Conservation (phyloP, 176 grass and related monocot species). For the Triticum urartu region DNA sequence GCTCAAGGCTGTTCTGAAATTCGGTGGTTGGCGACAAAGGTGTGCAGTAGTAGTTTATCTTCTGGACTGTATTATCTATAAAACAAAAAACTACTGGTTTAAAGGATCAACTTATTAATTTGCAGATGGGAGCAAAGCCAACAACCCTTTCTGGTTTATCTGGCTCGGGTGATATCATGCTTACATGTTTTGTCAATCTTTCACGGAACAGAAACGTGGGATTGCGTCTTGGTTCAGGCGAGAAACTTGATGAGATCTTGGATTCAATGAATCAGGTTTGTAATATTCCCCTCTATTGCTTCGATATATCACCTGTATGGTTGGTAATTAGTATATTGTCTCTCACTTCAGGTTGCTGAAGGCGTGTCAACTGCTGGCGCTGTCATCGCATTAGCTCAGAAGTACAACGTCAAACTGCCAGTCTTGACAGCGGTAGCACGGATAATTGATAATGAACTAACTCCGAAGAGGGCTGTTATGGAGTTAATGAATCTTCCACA, state of each 20-base stretch:
- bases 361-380: slow-evolving; percentile 93
- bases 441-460: slow-evolving; percentile 91
- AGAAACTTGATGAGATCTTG: slow-evolving; percentile 80
- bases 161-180: slow-evolving; percentile 96
- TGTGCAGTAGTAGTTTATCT: slow-evolving; percentile 17
- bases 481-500: slow-evolving; percentile 99
- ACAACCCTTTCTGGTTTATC: slow-evolving; percentile 90
- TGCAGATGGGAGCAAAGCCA: slow-evolving; percentile 92
- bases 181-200: slow-evolving; percentile 96
- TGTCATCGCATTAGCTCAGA: slow-evolving; percentile 91
- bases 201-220: slow-evolving; percentile 95
- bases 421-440: slow-evolving; percentile 90
- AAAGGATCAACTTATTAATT: slow-evolving; percentile 22
- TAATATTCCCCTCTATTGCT: not conserved
- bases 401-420: slow-evolving; percentile 94
- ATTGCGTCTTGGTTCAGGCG: slow-evolving; percentile 78
- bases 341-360: slow-evolving; percentile 73
- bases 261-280: slow-evolving; percentile 89
- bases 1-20: slow-evolving; percentile 97
- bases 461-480: slow-evolving; percentile 79
- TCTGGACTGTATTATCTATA: not conserved
- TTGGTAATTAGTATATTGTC: slow-evolving; percentile 16
- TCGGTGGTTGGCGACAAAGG: slow-evolving; percentile 95
- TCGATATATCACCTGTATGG: not conserved
- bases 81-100: not conserved